These are phyloP conservation scores for Mallotus nudiflorus DNA, from an alignment of 345 rosid species.

Conservation along the genomic window DNA sequence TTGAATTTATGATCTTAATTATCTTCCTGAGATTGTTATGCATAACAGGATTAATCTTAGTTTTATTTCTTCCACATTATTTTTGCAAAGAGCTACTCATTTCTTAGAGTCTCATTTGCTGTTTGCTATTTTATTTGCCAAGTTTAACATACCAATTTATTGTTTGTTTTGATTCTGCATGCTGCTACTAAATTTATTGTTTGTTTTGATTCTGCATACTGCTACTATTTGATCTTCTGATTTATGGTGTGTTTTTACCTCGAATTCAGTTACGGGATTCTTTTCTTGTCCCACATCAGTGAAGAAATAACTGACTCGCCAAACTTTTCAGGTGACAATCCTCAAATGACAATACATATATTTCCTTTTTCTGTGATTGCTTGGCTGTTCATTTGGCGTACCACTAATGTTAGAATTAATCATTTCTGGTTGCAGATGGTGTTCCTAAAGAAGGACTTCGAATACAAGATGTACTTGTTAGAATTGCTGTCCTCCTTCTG, in stretches of 20 bases:
- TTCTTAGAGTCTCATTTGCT: background rate
- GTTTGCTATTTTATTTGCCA: too few relatives aligned
- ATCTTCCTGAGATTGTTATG: background rate
- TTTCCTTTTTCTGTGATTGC: conserved; percentile 7
- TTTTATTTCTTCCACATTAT: conserved; percentile 2
- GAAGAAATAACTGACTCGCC: conserved; percentile 70
- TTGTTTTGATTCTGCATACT: conserved; percentile 6
- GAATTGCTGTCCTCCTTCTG: conserved; percentile 70
- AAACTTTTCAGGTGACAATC: conserved; percentile 68
- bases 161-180: conserved; percentile 4
- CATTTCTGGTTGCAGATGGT: conserved; percentile 65
- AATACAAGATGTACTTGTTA: conserved; percentile 78
- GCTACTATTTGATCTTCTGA: conserved; percentile 13
- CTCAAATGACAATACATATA: conserved; percentile 5
- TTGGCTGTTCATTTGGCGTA: conserved; percentile 4
- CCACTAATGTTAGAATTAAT: conserved; percentile 11
- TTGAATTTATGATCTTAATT: background rate
- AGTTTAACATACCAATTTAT: background rate
- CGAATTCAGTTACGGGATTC: conserved; percentile 58
- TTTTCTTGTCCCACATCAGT: conserved; percentile 67
- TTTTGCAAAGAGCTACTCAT: conserved; percentile 2
- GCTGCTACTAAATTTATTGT: conserved; percentile 2
- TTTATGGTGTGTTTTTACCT: conserved; percentile 3
- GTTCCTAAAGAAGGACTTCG: conserved; percentile 99
- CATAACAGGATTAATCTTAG: background rate